Percentiles rank a stretch among this genome's conserved stretches.
phyloP scores from a whole-genome alignment of 2,329 filamentous ascomycete genomes.

The Penicillium hordei region DNA sequence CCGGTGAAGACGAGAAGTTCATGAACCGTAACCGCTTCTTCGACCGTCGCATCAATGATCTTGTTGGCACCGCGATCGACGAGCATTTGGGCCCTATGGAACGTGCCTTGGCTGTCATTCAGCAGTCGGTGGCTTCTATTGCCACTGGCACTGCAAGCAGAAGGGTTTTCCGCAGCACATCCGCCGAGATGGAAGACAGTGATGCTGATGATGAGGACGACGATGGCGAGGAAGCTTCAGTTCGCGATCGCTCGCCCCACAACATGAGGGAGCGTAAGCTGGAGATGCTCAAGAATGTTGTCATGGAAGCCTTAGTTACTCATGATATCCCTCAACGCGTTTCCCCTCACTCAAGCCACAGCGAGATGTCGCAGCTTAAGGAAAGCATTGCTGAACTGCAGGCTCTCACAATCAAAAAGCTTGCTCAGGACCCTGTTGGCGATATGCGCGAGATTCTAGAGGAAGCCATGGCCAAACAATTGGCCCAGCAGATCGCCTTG shows the following conservation, averaged over 20 bases:
- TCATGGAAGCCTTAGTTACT: conserved; percentile 65
- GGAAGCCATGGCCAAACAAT: conserved; percentile 59
- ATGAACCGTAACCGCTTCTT: conserved; percentile 83
- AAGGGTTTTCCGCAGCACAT: conserved; percentile 64
- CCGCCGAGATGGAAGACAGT: conserved; percentile 70
- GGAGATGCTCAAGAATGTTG: conserved; percentile 71
- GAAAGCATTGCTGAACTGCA: conserved; percentile 41
- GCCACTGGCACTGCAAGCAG: conserved; percentile 58
- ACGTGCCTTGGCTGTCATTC: conserved; percentile 72
- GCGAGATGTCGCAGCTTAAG: conserved; percentile 42
- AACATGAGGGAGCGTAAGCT: conserved; percentile 67
- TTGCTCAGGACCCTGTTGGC: conserved; percentile 42
- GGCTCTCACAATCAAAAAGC: conserved; percentile 41
- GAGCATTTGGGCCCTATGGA: conserved; percentile 78
- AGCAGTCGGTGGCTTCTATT: conserved; percentile 63
- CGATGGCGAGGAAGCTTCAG: conserved; percentile 50
- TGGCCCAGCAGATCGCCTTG: conserved; percentile 45
- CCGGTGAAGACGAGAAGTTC: conserved; percentile 80
- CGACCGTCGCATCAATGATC: conserved; percentile 81
- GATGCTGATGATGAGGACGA: conserved; percentile 96
- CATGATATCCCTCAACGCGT: conserved; percentile 38
- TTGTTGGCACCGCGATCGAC: conserved; percentile 76
- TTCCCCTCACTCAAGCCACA: conserved; percentile 28
- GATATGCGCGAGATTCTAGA: conserved; percentile 64
- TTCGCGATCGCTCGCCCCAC: conserved; percentile 73